These are phyloP conservation scores for Quercus tomentella DNA, from an alignment of 331 rosid genomes.

Conservation along the genomic window DNA sequence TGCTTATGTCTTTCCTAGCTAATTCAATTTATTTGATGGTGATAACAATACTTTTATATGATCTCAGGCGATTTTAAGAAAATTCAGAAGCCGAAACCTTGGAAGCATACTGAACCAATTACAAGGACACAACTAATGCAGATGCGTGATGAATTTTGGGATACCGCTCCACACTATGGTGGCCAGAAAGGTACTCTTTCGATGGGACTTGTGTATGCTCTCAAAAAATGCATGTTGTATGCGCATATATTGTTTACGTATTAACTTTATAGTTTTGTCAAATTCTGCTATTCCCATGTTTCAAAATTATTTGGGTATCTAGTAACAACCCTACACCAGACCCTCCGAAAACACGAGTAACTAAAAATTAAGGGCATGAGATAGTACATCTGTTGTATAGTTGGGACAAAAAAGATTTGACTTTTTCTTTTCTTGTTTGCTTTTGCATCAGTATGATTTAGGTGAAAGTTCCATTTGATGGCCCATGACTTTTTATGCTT, in stretches of 20 bases:
- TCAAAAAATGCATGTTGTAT: not conserved
- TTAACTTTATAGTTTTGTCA: not conserved
- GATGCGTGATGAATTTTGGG: slow-evolving; percentile 48
- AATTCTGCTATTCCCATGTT: not conserved
- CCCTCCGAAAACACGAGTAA: not conserved
- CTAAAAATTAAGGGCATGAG: not conserved
- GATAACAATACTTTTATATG: not conserved
- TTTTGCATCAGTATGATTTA: not conserved
- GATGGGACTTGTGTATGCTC: not conserved
- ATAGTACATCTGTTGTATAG: not conserved
- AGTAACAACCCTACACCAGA: not conserved
- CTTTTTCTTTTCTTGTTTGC: not conserved
- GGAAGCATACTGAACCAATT: slow-evolving; percentile 46
- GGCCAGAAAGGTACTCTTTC: slow-evolving; percentile 30
- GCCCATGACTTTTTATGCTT: not conserved
- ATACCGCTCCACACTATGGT: slow-evolving; percentile 44
- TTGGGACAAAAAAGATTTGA: not conserved
- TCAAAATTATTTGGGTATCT: not conserved
- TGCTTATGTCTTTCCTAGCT: not conserved
- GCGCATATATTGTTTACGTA: not conserved
- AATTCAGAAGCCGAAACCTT: slow-evolving; percentile 36
- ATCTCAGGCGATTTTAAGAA: slow-evolving; percentile 15
- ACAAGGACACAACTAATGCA: slow-evolving; percentile 25
- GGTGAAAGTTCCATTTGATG: not conserved
- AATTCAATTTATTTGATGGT: not conserved